Evolutionary conservation across 2,329 filamentous ascomycete genomes (phyloP).

Genomic region (Epichloe gansuensis): DNA sequence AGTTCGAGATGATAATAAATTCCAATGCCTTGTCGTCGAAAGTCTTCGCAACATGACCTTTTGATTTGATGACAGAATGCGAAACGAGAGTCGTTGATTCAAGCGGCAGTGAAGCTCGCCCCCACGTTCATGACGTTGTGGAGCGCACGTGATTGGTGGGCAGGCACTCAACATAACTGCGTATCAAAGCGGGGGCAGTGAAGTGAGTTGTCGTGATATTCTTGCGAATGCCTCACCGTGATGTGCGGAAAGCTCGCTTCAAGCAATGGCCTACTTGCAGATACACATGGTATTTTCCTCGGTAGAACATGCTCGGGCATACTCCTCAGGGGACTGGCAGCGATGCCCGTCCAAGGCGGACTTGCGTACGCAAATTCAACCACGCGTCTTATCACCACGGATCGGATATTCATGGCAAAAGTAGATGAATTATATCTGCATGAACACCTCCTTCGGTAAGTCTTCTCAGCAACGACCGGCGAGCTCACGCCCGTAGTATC

Average conservation of each 20-base stretch:
- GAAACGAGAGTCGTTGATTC: not conserved
- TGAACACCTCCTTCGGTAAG: too few species aligned
- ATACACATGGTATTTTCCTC: too few species aligned
- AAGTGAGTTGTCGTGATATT: not conserved
- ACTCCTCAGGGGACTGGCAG: too few species aligned
- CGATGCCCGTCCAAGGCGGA: too few species aligned
- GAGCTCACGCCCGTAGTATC: not conserved
- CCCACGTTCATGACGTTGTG: not conserved
- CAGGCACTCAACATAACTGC: not conserved
- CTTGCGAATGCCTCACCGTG: too few species aligned
- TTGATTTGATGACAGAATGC: not conserved
- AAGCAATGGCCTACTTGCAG: too few species aligned
- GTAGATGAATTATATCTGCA: too few species aligned
- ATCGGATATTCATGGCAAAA: too few species aligned
- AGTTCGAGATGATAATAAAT: not conserved
- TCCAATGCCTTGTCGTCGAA: not conserved
- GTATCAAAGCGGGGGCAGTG: not conserved
- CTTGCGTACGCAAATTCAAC: too few species aligned
- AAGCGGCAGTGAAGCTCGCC: not conserved
- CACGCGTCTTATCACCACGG: too few species aligned
- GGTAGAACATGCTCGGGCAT: too few species aligned
- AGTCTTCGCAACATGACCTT: slow-evolving; percentile 1
- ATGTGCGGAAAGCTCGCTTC: too few species aligned
- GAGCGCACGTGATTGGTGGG: not conserved
- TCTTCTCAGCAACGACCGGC: not conserved